Percentiles rank a stretch among this genome's conserved stretches.
Conservation (phyloP, 2,329 filamentous ascomycete genomes). For the Fusarium kyushuense region DNA sequence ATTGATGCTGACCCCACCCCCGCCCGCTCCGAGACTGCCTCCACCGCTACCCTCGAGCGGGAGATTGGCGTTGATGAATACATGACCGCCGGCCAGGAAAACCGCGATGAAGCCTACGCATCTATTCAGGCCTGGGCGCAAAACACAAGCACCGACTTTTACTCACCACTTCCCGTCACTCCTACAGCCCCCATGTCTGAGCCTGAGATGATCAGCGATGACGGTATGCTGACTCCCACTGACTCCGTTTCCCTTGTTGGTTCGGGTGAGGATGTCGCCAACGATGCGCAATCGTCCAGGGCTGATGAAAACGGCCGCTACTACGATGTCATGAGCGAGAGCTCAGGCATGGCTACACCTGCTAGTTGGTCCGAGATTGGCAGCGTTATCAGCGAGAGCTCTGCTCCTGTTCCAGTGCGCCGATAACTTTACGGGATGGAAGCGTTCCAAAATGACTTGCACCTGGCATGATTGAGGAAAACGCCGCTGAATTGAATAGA, state of each 20-base stretch:
- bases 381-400: conserved; percentile 70
- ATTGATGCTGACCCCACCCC: conserved; percentile 50
- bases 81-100: conserved; percentile 64
- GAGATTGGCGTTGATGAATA: conserved; percentile 59
- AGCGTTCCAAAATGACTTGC: not conserved
- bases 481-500: not conserved
- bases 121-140: conserved; percentile 76
- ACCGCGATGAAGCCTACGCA: conserved; percentile 63
- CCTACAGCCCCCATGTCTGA: conserved; percentile 64
- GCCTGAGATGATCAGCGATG: conserved; percentile 61
- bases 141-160: conserved; percentile 65
- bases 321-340: conserved; percentile 70
- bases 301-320: conserved; percentile 55
- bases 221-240: conserved; percentile 69
- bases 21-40: conserved; percentile 34
- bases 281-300: conserved; percentile 56
- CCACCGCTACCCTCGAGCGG: conserved; percentile 53
- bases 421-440: conserved; percentile 39
- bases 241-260: conserved; percentile 68
- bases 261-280: conserved; percentile 62
- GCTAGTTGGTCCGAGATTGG: conserved; percentile 75
- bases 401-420: conserved; percentile 53
- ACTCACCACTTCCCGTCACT: conserved; percentile 69
- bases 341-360: conserved; percentile 69
- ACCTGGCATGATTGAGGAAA: not conserved